These are phyloP conservation scores for Phaeosphaeria sp. DNA, from an alignment of 2,329 filamentous ascomycete genomes.

Conservation along the genomic window DNA sequence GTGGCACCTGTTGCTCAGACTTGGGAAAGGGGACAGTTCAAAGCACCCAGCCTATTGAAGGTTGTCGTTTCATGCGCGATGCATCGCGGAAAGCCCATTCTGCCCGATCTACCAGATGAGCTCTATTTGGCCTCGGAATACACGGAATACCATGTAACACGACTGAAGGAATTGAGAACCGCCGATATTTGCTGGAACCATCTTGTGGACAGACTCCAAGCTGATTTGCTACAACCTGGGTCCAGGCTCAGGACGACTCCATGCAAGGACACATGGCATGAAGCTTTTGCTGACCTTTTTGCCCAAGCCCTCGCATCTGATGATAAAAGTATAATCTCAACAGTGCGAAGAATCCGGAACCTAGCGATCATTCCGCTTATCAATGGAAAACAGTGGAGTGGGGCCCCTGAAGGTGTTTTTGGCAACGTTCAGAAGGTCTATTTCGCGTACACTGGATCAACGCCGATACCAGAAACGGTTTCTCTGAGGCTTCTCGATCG, in stretches of 20 bases:
- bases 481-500: constrained; percentile 13
- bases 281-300: constrained; percentile 11
- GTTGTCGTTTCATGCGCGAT: background rate
- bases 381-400: constrained; percentile 15
- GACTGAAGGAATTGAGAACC: constrained; percentile 10
- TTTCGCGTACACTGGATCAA: constrained; percentile 13
- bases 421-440: constrained; percentile 15
- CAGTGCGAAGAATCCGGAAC: constrained; percentile 4
- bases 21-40: constrained; percentile 12
- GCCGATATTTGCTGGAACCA: background rate
- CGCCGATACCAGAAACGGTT: constrained; percentile 16
- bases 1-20: constrained; percentile 18
- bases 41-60: constrained; percentile 6
- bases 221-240: constrained; percentile 5
- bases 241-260: no score
- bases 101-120: constrained; percentile 17
- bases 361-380: constrained; percentile 21
- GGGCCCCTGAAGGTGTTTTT: constrained; percentile 6
- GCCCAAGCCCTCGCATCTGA: background rate
- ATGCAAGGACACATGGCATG: constrained; percentile 19
- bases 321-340: background rate
- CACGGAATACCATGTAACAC: background rate
- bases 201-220: constrained; percentile 11
- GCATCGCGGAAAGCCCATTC: constrained; percentile 12
- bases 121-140: constrained; percentile 24